Evolutionary conservation across 1,139 yeast species (phyloP), one percentile per base, ranked within the genome.

Genomic region (Kurtzmaniella quercitrusa): DNA sequence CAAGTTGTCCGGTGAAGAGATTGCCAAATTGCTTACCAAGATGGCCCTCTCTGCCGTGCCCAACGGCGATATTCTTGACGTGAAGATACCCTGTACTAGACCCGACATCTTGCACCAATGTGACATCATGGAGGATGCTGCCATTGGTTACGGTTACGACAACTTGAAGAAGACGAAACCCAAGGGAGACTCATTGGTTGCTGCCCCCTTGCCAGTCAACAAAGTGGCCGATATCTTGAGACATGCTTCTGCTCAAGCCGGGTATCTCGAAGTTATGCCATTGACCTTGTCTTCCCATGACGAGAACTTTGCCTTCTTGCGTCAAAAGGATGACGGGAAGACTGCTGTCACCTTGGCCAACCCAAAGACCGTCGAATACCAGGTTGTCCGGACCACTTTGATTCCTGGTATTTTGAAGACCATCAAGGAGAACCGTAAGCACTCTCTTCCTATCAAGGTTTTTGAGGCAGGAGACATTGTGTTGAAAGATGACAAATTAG

Each of bases 71-170:
- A 53, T 78, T 37, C 60, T 91, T 46, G 82, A 85, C 46, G 95
- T 93, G 44, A 63, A 70, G 39, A 79, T 93, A 48, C 98, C 99
- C 53, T 83, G 89, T 56, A 93, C 98, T 39, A 84, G 99, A 71
- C 83, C 98, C 9, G 99, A 94, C 66, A 80, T 94, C 50, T 77
- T 94, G 59, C 99, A 94, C 66, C 96, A 90, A 65, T 93, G 98
- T 75, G 99, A 94, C 67, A 85, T 94, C 54, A 87, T 94, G 96
- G 99, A 94, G 68, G 99, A 94, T 65, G 96, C 91, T 40, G 98
- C 97, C 43, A 85, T 94, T 61, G 95, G 90, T 31, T 94, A 90
- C 62, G 99, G 98, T 47, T 94, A 85, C 75, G 87, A 91, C 68
- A 89, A 88, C 63, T 77, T 94, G 60, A 77, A 77, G 50, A 88